phyloP scores from a whole-genome alignment of 192 early-diverging fungal species.

The Linnemannia exigua region DNA sequence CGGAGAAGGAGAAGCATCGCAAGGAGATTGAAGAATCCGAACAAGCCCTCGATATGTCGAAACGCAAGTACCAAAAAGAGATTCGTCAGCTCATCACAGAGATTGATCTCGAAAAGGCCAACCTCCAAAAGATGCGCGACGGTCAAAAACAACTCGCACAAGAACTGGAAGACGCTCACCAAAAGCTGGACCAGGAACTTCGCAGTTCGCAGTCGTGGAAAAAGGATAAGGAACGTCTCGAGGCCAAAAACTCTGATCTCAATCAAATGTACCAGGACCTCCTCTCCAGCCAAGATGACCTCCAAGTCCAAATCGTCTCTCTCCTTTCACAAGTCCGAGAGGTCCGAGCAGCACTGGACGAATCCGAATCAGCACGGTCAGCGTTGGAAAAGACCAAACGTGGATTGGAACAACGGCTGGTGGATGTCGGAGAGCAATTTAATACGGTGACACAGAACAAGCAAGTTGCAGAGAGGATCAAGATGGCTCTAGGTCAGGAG shows the following conservation, averaged over 20 bases:
- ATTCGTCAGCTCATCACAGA: constrained; percentile 84
- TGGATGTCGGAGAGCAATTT: constrained; percentile 80
- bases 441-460: constrained; percentile 76
- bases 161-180: constrained; percentile 71
- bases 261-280: constrained; percentile 74
- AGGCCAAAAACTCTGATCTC: constrained; percentile 79
- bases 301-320: constrained; percentile 70
- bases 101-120: constrained; percentile 81
- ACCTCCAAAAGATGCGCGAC: constrained; percentile 77
- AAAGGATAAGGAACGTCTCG: constrained; percentile 86
- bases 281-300: constrained; percentile 70
- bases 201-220: constrained; percentile 76
- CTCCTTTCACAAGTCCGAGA: constrained; percentile 72
- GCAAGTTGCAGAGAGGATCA: constrained; percentile 78
- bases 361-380: constrained; percentile 75
- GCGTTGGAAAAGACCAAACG: constrained; percentile 79
- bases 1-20: constrained; percentile 77
- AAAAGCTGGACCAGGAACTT: constrained; percentile 78
- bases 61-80: constrained; percentile 90
- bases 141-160: constrained; percentile 76
- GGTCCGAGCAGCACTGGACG: constrained; percentile 70
- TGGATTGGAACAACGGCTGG: constrained; percentile 79
- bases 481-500: constrained; percentile 79
- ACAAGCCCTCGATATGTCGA: constrained; percentile 75
- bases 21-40: constrained; percentile 85